phyloP scores from a whole-genome alignment of 2,329 filamentous ascomycete genomes.

The Epichloe typhina region DNA sequence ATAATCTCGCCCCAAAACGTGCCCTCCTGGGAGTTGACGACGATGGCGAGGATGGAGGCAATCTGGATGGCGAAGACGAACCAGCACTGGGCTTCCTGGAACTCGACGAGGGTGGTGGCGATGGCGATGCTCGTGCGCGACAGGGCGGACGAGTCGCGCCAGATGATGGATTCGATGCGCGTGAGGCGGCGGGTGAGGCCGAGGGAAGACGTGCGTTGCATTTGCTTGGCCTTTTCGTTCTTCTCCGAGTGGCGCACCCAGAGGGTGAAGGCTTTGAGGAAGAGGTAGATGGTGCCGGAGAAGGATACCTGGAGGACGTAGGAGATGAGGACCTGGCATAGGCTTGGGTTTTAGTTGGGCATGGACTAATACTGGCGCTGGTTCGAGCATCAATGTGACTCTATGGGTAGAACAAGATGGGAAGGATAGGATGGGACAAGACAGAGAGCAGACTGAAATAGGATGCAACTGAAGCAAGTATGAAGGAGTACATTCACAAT shows the following conservation, averaged over 20 bases:
- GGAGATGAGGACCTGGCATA: slow-evolving; percentile 22
- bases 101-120: slow-evolving; percentile 27
- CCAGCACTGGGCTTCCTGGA: slow-evolving; percentile 27
- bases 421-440: too few species aligned
- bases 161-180: slow-evolving; percentile 24
- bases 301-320: slow-evolving; percentile 26
- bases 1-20: slow-evolving; percentile 27
- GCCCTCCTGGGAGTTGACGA: slow-evolving; percentile 26
- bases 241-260: slow-evolving; percentile 20
- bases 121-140: slow-evolving; percentile 26
- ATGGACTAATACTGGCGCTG: too few species aligned
- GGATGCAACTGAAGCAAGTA: too few species aligned
- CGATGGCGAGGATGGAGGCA: slow-evolving; percentile 26
- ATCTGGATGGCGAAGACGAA: slow-evolving; percentile 27
- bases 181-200: slow-evolving; percentile 18
- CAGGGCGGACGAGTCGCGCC: slow-evolving; percentile 22
- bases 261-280: slow-evolving; percentile 22
- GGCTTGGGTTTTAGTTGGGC: too few species aligned
- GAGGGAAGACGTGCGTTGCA: background rate
- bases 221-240: background rate
- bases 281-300: slow-evolving; percentile 19
- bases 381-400: too few species aligned
- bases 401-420: too few species aligned
- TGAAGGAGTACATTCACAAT: too few species aligned
- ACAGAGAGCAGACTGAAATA: too few species aligned